Conservation (phyloP, 768 basidiomycete species). For the Cantharellus cinnabarinus region DNA sequence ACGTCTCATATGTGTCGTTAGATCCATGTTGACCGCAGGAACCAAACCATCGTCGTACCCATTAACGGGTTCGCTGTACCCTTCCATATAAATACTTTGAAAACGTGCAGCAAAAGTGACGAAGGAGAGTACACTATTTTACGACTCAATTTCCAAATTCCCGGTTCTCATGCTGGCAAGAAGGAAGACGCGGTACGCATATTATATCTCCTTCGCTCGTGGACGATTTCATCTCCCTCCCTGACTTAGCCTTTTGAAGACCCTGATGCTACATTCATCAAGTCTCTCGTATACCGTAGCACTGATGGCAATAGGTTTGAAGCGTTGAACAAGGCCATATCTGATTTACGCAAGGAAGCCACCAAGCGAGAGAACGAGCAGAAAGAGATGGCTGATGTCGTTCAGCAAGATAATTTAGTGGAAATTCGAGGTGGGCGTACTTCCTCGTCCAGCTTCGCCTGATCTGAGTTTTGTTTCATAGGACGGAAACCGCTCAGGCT, state of each 20-base stretch:
- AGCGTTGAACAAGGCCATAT: slow-evolving; percentile 75
- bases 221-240: background rate
- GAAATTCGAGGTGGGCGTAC: slow-evolving; percentile 53
- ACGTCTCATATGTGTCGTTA: slow-evolving; percentile 16
- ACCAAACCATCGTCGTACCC: slow-evolving; percentile 75
- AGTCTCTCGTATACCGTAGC: slow-evolving; percentile 85
- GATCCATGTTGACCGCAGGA: slow-evolving; percentile 84
- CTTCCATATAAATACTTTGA: slow-evolving; percentile 96
- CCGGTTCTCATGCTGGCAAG: slow-evolving; percentile 90
- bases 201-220: slow-evolving; percentile 1
- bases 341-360: slow-evolving; percentile 86
- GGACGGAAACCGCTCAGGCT: slow-evolving; percentile 43
- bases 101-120: slow-evolving; percentile 93
- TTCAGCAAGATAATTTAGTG: slow-evolving; percentile 77
- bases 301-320: slow-evolving; percentile 79
- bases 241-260: slow-evolving; percentile 72
- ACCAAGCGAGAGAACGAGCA: slow-evolving; percentile 95
- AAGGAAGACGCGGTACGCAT: slow-evolving; percentile 82
- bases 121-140: slow-evolving; percentile 89
- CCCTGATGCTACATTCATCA: slow-evolving; percentile 87
- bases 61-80: slow-evolving; percentile 91
- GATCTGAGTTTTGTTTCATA: background rate
- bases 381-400: slow-evolving; percentile 95
- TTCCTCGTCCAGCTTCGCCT: background rate
- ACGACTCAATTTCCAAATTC: slow-evolving; percentile 95